Percentiles rank a stretch among this genome's conserved stretches.
These are phyloP conservation scores for Henckelia pumila DNA, from an alignment of 257 asterid species.

Conservation along the genomic window DNA sequence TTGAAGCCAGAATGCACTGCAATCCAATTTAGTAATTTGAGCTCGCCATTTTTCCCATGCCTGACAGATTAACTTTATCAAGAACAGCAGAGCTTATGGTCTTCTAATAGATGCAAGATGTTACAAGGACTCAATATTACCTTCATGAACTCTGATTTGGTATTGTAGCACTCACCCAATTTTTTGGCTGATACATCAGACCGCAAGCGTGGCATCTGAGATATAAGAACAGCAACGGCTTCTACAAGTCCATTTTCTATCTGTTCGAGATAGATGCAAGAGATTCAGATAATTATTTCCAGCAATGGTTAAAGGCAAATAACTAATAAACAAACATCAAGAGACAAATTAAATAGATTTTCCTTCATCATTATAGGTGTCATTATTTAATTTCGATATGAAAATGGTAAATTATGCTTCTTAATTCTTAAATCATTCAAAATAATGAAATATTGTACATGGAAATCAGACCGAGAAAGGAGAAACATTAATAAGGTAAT, in stretches of 20 bases:
- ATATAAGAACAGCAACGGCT: slow-evolving; percentile 83
- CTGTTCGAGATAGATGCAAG: slow-evolving; percentile 42
- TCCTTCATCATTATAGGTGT: background rate
- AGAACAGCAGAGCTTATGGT: background rate
- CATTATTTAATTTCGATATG: slow-evolving; percentile 4
- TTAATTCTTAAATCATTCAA: background rate
- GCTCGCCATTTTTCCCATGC: slow-evolving; percentile 98
- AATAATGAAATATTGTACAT: background rate
- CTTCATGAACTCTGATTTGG: slow-evolving; percentile 92
- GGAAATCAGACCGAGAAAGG: background rate
- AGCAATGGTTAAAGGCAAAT: slow-evolving; percentile 10
- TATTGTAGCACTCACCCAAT: slow-evolving; percentile 66
- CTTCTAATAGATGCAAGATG: slow-evolving; percentile 11
- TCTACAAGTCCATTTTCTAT: slow-evolving; percentile 93
- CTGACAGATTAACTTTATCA: slow-evolving; percentile 40
- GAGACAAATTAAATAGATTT: slow-evolving; percentile 2
- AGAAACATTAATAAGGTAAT: background rate
- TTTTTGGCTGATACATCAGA: slow-evolving; percentile 49
- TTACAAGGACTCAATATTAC: slow-evolving; percentile 35
- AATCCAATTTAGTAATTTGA: slow-evolving; percentile 82
- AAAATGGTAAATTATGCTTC: background rate
- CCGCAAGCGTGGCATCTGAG: slow-evolving; percentile 88
- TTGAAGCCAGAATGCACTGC: slow-evolving; percentile 89
- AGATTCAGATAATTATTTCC: slow-evolving; percentile 16
- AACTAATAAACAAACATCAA: background rate